Conservation (phyloP, 345 rosid species). For the Excoecaria agallocha region DNA sequence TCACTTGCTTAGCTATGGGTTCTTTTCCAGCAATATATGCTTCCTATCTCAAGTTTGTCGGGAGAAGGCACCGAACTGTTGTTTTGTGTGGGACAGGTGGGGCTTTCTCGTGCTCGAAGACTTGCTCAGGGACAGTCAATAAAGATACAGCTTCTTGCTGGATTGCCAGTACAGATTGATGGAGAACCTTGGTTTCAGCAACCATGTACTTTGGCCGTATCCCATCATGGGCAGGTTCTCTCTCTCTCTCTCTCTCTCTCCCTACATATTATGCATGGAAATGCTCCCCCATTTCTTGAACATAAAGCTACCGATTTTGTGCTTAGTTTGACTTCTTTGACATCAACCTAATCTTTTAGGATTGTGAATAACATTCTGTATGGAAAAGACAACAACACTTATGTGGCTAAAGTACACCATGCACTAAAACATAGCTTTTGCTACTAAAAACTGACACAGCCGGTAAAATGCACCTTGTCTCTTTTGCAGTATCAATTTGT, state of each 20-base stretch:
- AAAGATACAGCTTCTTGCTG: slow-evolving; percentile 77
- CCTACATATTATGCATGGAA: not conserved
- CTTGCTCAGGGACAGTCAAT: slow-evolving; percentile 94
- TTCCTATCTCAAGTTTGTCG: not conserved
- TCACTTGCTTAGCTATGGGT: not conserved
- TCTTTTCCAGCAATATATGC: not conserved
- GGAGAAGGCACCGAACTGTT: slow-evolving; percentile 16
- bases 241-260: slow-evolving; percentile 32
- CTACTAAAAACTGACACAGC: not conserved
- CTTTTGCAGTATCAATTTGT: not conserved
- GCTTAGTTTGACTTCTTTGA: not conserved
- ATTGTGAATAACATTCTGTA: not conserved
- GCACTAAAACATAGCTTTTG: not conserved
- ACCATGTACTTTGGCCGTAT: slow-evolving; percentile 68
- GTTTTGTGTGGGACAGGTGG: slow-evolving; percentile 51
- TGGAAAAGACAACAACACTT: not conserved
- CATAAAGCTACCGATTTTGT: not conserved
- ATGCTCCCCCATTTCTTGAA: not conserved
- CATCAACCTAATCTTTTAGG: not conserved
- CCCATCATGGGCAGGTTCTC: slow-evolving; percentile 91
- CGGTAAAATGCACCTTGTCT: not conserved
- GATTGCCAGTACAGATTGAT: slow-evolving; percentile 87
- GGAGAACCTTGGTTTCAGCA: slow-evolving; percentile 97
- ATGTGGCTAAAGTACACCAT: not conserved
- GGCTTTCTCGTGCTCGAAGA: slow-evolving; percentile 89